Base-by-base conservation (phyloP, 192 early-diverging fungal genomes). In the Entomortierella lignicola region DNA sequence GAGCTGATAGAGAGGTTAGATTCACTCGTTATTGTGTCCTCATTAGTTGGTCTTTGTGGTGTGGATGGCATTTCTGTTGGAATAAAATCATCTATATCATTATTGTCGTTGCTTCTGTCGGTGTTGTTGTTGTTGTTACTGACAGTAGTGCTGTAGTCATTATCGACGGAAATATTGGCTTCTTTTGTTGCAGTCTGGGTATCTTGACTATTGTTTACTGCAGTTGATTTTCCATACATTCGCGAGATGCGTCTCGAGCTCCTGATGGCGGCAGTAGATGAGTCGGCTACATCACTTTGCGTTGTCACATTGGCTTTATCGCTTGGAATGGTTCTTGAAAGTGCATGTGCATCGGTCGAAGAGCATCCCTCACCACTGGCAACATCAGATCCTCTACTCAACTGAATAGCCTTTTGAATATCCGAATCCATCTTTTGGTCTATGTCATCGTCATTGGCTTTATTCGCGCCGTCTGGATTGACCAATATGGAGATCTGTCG, bases 221-320 rank as follows among this genome's bases (percentile, higher is more conserved):
- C 23, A 42, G 41, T 41, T 13, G 64, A 6, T 23, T 47, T 25
- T n/a, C 64, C 54, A 29, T 55, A 66, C 54, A 55, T 15, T n/a
- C 63, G 32, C 20, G 63, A 64, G 21, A 64, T 42, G 21, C 63
- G 63, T 4, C 63, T 57, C 4, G 55, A 34, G 55, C 30, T 34
- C 12, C 30, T 57, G 20, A n/a, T 34, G 15, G n/a, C 10, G 52
- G 52, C 27, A 15, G 6, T 54, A 23, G 25, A 29, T 3, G n/a
- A 17, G 17, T 4, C 15, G 2, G 15, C 53, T 13, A 13, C 32
- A 23, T 54, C 52, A 18, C 26, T 18, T 31, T 34, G 55, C 12
- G 27, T n/a, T 57, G 30, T 37, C 17, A 20, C 7, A 34, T 34
- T 2, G 13, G 32, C 18, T 10, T 30, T 20, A 43, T 42, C 39